Base-by-base conservation (phyloP, 495 filamentous ascomycete genomes). In the Hamigera avellanea region DNA sequence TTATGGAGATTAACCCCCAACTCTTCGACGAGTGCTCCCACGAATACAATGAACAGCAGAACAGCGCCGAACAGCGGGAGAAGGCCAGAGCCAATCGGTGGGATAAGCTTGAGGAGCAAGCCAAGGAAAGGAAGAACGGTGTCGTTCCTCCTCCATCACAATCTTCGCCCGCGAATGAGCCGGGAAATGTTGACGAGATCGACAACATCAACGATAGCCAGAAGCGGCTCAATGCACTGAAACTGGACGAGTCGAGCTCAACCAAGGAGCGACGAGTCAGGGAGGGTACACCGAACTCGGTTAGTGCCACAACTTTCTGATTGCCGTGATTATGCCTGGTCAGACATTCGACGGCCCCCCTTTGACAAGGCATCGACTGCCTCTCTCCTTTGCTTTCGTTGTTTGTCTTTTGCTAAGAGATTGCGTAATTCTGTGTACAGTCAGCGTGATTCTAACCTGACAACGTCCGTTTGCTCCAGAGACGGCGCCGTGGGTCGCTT, bases 1-100 rank as follows among this genome's bases (percentile, higher is more conserved):
- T 99, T 61, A 99, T 99, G 91, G 91, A 99, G 59, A 95, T 99
- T 49, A 96, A 99, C 49, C 91, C 91, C 12, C 86, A 93, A 50
- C 79, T 99, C 16, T 99, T 99, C 53, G 91, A 99, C 45, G 91
- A 96, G 50, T 99, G 91, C 62, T 94, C 89, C 6, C 86, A 93
- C 49, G 86, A 95, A 41, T 99, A 96, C 54, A 89, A 86, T n/a
- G 91, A 96, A 53, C 78, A 87, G 43, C 89, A 96, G 59, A 91
- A 87, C 56, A 85, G 73, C 43, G 84, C 86, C 10, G 78, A 85
- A 1, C 70, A 88, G 26, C 72, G 86, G 21, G 75, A 93, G 50
- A 73, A 77, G 43, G 65, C 73, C 27, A 78, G 91, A 37, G 71
- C 86, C 49, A 74, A 72, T 33, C 81, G 88, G 46, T 99, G 91